Conservation (phyloP, 2,329 filamentous ascomycete species). For the Cercospora zeae-maydis region DNA sequence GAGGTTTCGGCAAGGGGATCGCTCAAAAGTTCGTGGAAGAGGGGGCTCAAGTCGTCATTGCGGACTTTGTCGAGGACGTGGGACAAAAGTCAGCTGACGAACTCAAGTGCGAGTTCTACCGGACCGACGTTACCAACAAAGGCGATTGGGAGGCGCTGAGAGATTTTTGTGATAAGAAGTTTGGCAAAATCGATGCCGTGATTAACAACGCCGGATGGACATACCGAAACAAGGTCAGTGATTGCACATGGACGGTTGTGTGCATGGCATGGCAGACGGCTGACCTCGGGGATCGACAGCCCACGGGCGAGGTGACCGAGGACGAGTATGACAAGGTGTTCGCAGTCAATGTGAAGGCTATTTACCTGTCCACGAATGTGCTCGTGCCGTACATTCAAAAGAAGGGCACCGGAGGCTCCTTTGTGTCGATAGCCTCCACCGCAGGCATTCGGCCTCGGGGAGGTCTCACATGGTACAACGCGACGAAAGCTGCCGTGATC, state of each 20-base stretch:
- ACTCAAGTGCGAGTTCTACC: slow-evolving; percentile 44
- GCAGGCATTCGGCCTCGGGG: slow-evolving; percentile 60
- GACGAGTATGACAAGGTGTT: slow-evolving; percentile 65
- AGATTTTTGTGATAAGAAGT: slow-evolving; percentile 45
- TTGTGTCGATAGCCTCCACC: slow-evolving; percentile 65
- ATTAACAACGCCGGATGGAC: slow-evolving; percentile 60
- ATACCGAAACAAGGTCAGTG: slow-evolving; percentile 53
- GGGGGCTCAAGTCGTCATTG: slow-evolving; percentile 59
- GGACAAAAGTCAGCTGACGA: slow-evolving; percentile 52
- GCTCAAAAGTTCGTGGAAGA: slow-evolving; percentile 57
- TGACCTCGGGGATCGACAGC: slow-evolving; percentile 29
- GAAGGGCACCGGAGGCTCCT: slow-evolving; percentile 55
- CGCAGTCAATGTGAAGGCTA: slow-evolving; percentile 65
- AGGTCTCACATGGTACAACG: slow-evolving; percentile 67
- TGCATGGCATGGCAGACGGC: not conserved
- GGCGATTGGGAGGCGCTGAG: slow-evolving; percentile 55
- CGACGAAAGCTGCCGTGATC: slow-evolving; percentile 61
- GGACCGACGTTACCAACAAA: slow-evolving; percentile 53
- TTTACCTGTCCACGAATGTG: slow-evolving; percentile 59
- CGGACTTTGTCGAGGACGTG: slow-evolving; percentile 56
- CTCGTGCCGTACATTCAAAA: slow-evolving; percentile 60
- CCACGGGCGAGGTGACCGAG: slow-evolving; percentile 61
- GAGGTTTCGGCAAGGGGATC: slow-evolving; percentile 63
- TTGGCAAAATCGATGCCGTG: slow-evolving; percentile 55
- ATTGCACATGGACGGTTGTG: not conserved